Conservation (phyloP, 2,329 filamentous ascomycete species). For the Fusarium sp. region DNA sequence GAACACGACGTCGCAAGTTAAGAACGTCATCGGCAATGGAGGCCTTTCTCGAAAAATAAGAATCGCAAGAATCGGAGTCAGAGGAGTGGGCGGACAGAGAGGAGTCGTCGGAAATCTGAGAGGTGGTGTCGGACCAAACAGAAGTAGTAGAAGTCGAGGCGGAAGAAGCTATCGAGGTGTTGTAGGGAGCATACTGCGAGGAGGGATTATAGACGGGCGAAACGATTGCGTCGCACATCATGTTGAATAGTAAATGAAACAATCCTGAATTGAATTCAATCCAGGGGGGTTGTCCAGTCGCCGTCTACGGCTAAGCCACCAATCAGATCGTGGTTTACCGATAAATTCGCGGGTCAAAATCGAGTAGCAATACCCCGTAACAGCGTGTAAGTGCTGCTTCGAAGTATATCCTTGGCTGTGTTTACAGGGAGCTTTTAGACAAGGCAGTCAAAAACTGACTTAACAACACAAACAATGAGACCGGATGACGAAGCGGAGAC, state of each 20-base stretch:
- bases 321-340: conserved; percentile 59
- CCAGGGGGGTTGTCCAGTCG: conserved; percentile 63
- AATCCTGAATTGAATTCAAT: conserved; percentile 51
- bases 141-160: conserved; percentile 82
- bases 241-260: conserved; percentile 61
- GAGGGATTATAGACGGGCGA: conserved; percentile 64
- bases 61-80: conserved; percentile 63
- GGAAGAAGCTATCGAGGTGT: conserved; percentile 78
- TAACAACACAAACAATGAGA: conserved; percentile 68
- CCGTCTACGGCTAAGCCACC: conserved; percentile 64
- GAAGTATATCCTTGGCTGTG: conserved; percentile 58
- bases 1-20: conserved; percentile 41
- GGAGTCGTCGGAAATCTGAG: conserved; percentile 77
- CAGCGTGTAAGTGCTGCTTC: conserved; percentile 52
- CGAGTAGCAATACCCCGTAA: conserved; percentile 56
- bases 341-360: conserved; percentile 53
- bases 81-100: conserved; percentile 72
- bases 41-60: conserved; percentile 52
- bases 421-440: conserved; percentile 59
- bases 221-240: conserved; percentile 67
- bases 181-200: conserved; percentile 70
- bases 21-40: conserved; percentile 39
- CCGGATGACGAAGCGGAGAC: conserved; percentile 71
- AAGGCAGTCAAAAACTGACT: conserved; percentile 54
- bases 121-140: conserved; percentile 80